A percentile compares a stretch with the other conserved stretches of the same genome.
These are phyloP conservation scores for Physcomitrium patens DNA, from an alignment of 225 moss, liverwort and hornwort species.

Conservation along the genomic window DNA sequence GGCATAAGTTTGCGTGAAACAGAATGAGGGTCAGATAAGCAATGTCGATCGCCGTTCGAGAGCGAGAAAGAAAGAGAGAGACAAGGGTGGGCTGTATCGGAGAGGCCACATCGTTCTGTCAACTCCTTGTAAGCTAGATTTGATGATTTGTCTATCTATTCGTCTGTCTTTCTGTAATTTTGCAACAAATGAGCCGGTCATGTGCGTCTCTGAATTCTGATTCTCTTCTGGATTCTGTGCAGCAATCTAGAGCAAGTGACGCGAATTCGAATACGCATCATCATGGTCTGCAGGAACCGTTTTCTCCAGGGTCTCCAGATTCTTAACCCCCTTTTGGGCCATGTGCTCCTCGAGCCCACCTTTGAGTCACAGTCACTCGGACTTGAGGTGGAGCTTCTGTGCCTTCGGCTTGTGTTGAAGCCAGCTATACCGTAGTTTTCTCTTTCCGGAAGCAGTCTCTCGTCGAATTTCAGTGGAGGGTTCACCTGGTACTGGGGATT, in stretches of 20 bases:
- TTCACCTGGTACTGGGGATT: constrained; percentile 45
- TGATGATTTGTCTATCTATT: too few species aligned
- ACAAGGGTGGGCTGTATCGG: too few species aligned
- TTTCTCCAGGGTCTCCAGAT: constrained; percentile 28
- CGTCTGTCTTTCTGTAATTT: too few species aligned
- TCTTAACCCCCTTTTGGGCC: not conserved
- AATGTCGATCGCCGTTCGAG: too few species aligned
- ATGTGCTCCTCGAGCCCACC: not conserved
- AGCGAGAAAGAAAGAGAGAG: too few species aligned
- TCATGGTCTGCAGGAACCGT: constrained; percentile 10
- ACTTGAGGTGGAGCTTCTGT: not conserved
- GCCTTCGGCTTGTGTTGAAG: constrained; percentile 38
- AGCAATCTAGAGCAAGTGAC: constrained; percentile 36
- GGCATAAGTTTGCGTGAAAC: too few species aligned
- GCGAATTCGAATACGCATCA: constrained; percentile 22
- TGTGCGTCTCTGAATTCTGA: too few species aligned
- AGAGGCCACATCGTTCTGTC: too few species aligned
- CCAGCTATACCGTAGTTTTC: constrained; percentile 52
- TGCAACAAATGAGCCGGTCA: too few species aligned
- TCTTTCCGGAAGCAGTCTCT: constrained; percentile 38
- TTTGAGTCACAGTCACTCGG: not conserved
- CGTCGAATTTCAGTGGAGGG: constrained; percentile 37
- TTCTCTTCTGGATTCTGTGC: constrained; percentile 22
- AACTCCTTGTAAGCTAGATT: too few species aligned
- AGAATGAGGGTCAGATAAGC: too few species aligned